Conservation (phyloP, 208 protist species). For the Novymonas esmeraldas region DNA sequence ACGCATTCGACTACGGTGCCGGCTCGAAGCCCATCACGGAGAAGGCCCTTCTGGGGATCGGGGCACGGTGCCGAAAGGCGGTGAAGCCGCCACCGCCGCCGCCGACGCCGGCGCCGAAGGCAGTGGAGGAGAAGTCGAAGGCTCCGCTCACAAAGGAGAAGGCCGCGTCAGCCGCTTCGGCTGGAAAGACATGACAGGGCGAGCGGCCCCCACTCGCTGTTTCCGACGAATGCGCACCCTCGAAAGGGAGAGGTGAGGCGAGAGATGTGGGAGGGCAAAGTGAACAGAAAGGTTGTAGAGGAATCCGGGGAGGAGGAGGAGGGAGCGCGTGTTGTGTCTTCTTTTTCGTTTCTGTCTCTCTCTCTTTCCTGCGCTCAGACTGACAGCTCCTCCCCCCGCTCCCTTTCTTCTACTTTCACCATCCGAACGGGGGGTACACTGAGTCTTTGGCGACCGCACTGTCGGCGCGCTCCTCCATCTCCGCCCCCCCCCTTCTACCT, state of each 20-base stretch:
- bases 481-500: too few species aligned
- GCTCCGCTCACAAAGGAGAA: constrained; percentile 9
- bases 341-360: neutral
- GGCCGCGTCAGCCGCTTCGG: neutral
- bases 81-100: constrained; percentile 21
- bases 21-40: constrained; percentile 86
- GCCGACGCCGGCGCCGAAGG: constrained; percentile 17
- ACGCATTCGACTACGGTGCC: constrained; percentile 86
- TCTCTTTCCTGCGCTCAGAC: neutral
- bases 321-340: neutral
- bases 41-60: constrained; percentile 73
- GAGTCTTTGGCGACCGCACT: too few species aligned
- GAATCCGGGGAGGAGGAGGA: too few species aligned
- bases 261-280: constrained; percentile 13
- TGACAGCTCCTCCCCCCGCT: constrained; percentile 8
- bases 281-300: too few species aligned
- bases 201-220: neutral
- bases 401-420: constrained; percentile 8
- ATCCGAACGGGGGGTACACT: too few species aligned
- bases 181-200: constrained; percentile 17
- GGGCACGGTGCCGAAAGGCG: constrained; percentile 79
- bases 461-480: too few species aligned
- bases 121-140: constrained; percentile 17
- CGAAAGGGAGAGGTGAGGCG: neutral
- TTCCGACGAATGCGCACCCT: neutral